These are phyloP conservation scores for Capsella bursapastoris DNA, from an alignment of 345 rosid species.

Conservation along the genomic window DNA sequence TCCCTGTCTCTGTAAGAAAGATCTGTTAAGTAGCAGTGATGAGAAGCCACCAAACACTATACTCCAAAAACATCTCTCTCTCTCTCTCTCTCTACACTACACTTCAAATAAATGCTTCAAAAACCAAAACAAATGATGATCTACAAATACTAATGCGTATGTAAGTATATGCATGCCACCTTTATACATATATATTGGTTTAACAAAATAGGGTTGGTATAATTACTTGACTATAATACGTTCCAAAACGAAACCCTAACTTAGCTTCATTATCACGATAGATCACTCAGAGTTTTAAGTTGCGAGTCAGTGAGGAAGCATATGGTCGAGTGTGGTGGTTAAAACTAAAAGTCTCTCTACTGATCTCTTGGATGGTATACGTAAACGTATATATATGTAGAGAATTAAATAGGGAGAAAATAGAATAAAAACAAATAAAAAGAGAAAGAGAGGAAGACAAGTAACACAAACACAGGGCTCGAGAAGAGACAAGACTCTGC, in stretches of 20 bases:
- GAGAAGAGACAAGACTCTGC: constrained; percentile 50
- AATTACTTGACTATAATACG: not conserved
- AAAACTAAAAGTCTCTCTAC: not conserved
- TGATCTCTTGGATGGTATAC: not conserved
- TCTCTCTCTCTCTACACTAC: constrained; percentile 39
- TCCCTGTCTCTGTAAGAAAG: constrained; percentile 46
- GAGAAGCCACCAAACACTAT: constrained; percentile 50
- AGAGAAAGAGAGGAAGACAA: constrained; percentile 12
- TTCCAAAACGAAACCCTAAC: constrained; percentile 23
- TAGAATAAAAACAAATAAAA: not conserved
- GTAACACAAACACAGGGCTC: constrained; percentile 47
- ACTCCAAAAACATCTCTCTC: constrained; percentile 28
- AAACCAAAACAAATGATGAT: not conserved
- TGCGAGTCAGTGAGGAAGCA: not conserved
- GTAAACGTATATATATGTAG: constrained; percentile 1
- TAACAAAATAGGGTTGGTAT: not conserved
- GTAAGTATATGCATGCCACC: not conserved
- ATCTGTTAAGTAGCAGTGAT: constrained; percentile 49
- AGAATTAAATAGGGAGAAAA: not conserved
- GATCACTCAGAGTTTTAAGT: not conserved
- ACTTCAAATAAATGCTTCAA: constrained; percentile 41
- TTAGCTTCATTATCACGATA: not conserved
- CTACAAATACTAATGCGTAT: not conserved
- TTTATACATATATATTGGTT: no score
- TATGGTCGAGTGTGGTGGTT: constrained; percentile 1